phyloP scores from a whole-genome alignment of 768 basidiomycete genomes.

The Russula dissimulans region DNA sequence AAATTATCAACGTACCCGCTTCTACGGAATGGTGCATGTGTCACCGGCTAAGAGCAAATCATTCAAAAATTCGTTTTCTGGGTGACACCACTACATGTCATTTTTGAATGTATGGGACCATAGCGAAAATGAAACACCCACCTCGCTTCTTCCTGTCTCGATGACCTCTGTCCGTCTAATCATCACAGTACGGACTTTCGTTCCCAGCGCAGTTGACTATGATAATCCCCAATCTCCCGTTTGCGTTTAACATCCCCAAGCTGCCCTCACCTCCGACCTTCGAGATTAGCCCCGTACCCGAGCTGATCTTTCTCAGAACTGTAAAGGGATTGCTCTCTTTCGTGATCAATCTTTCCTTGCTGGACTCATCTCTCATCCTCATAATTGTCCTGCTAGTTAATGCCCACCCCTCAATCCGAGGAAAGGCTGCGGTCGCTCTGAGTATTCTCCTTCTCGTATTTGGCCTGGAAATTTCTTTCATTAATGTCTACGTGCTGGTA shows the following conservation, averaged over 20 bases:
- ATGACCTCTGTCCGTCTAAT: neutral
- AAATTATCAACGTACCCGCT: neutral
- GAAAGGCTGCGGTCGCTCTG: neutral
- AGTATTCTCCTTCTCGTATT: conserved; percentile 4
- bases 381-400: conserved; percentile 8
- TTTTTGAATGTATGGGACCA: neutral
- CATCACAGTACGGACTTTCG: neutral
- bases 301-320: conserved; percentile 13
- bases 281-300: conserved; percentile 11
- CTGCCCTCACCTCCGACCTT: conserved; percentile 1
- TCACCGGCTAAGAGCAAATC: no score
- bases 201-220: neutral
- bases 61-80: no score
- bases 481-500: conserved; percentile 14
- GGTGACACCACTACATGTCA: no score
- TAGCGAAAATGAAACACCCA: neutral
- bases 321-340: conserved; percentile 15
- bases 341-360: conserved; percentile 12
- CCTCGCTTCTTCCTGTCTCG: neutral
- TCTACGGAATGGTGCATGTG: neutral
- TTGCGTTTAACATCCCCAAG: neutral
- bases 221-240: neutral
- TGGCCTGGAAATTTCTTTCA: conserved; percentile 6
- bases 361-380: conserved; percentile 11
- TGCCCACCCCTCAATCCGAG: neutral